Percentiles rank a stretch among this genome's conserved stretches.
These are phyloP conservation scores for Cercophora sp. DNA, from an alignment of 495 filamentous ascomycete genomes.

Conservation along the genomic window DNA sequence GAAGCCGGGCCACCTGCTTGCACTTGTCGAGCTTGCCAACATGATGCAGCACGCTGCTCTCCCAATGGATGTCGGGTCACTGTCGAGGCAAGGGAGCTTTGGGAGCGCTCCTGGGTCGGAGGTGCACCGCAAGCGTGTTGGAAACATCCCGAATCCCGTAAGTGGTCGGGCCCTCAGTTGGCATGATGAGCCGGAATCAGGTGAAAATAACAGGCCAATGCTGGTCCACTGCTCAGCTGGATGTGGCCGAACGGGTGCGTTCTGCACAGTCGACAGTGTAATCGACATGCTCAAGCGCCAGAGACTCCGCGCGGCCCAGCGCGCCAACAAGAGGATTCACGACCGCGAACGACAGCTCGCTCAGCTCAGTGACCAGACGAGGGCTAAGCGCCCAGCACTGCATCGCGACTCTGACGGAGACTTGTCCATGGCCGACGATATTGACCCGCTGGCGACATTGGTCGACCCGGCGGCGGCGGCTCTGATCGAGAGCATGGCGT, in stretches of 20 bases:
- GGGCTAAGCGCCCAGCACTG: conserved; percentile 5
- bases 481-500: neutral
- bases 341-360: conserved; percentile 31
- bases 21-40: conserved; percentile 81
- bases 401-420: conserved; percentile 39
- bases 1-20: conserved; percentile 78
- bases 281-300: conserved; percentile 90
- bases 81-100: conserved; percentile 22
- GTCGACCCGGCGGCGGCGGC: neutral
- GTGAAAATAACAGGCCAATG: conserved; percentile 59
- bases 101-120: too few relatives aligned
- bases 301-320: conserved; percentile 34
- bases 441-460: conserved; percentile 12
- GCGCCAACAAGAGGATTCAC: conserved; percentile 29
- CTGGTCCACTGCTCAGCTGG: conserved; percentile 95
- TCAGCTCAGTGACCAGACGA: conserved; percentile 5
- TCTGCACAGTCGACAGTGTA: conserved; percentile 93
- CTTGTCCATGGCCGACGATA: conserved; percentile 31
- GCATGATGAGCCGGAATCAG: conserved; percentile 52
- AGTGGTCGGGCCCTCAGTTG: conserved; percentile 23
- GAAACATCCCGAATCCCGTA: neutral
- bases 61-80: conserved; percentile 39
- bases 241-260: conserved; percentile 91
- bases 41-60: conserved; percentile 48
- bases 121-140: neutral